phyloP scores from a whole-genome alignment of 202 grass and related monocot genomes.

The Saccharum hybrid region DNA sequence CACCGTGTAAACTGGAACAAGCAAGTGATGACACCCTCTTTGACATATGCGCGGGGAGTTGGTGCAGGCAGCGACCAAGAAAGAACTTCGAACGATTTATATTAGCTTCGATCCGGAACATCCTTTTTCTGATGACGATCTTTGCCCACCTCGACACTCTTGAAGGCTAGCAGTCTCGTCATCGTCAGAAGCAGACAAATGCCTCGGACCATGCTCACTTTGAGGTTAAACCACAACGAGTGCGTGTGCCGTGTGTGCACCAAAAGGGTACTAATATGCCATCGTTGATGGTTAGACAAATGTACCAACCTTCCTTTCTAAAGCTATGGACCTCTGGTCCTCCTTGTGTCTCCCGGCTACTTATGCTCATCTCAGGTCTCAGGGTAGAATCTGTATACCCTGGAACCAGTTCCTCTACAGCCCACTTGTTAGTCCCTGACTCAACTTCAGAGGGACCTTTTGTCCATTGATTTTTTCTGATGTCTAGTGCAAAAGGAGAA shows the following conservation, averaged over 20 bases:
- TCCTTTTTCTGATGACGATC: conserved; percentile 56
- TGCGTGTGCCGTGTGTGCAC: conserved; percentile 17
- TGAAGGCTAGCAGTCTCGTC: conserved; percentile 45
- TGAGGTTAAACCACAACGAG: conserved; percentile 53
- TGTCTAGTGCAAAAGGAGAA: neutral
- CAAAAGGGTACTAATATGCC: conserved; percentile 40
- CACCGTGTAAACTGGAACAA: conserved; percentile 34
- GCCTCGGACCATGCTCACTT: conserved; percentile 54
- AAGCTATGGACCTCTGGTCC: conserved; percentile 30
- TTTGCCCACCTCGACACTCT: conserved; percentile 53
- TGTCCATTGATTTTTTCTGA: conserved; percentile 3
- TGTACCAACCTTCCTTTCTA: conserved; percentile 37
- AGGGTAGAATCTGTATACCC: conserved; percentile 4
- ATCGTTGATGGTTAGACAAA: conserved; percentile 48
- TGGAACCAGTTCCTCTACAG: neutral
- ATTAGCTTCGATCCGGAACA: conserved; percentile 42
- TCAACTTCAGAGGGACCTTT: neutral
- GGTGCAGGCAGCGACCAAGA: conserved; percentile 68
- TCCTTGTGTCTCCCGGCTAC: neutral
- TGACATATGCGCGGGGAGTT: conserved; percentile 58
- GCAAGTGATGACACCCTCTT: conserved; percentile 52
- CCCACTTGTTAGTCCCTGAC: neutral
- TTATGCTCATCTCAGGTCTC: neutral
- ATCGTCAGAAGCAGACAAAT: conserved; percentile 52
- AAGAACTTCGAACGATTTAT: conserved; percentile 48